Evolutionary conservation across 2,329 filamentous ascomycete genomes (phyloP), one percentile per base, ranked within the genome.

Genomic region (Phaeosphaeriaceae sp.): DNA sequence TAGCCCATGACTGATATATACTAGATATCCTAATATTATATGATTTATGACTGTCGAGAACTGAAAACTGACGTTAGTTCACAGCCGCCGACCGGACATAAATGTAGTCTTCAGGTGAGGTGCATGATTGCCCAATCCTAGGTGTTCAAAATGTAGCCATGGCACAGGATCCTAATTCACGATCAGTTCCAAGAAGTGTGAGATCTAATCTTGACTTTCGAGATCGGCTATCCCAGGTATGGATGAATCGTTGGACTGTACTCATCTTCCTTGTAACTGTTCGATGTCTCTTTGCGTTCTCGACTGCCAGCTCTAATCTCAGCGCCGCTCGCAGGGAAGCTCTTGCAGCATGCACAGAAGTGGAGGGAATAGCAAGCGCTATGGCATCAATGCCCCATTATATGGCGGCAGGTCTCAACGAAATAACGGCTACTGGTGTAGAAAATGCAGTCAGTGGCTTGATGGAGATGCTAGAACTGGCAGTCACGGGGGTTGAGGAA

Each of bases 351-450:
- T 99, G 94, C 74, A 91, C 87, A 48, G 89, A 89, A 71, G 93
- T 97, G 38, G 93, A 99, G 77, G 90, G 90, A 60, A 85, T 96
- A 61, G 94, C 92, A 55, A 97, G 92, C 71, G 84, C 91, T 52
- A 93, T 99, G 90, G 94, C 93, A 30, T 97, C 94, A 29, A 96
- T 97, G 92, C 94, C 94, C 48, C 89, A 97, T 74, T 97, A 96
- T 76, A 87, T 97, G 70, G 89, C 92, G 2, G 79, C 83, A 42
- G 94, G 94, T 46, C 87, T 97, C 70, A 99, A 99, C 75, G 84
- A 90, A 50, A 77, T 97, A 61, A 88, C 90, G 6, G 90, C 91
- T 28, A 81, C 82, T 39, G 88, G 90, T 47, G 87, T 97, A 60
- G 90, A 92, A 61, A 86, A 87, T 61, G 86, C 91, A 7, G 86